phyloP scores from a whole-genome alignment of 345 rosid species.

The Noccaea caerulescens region DNA sequence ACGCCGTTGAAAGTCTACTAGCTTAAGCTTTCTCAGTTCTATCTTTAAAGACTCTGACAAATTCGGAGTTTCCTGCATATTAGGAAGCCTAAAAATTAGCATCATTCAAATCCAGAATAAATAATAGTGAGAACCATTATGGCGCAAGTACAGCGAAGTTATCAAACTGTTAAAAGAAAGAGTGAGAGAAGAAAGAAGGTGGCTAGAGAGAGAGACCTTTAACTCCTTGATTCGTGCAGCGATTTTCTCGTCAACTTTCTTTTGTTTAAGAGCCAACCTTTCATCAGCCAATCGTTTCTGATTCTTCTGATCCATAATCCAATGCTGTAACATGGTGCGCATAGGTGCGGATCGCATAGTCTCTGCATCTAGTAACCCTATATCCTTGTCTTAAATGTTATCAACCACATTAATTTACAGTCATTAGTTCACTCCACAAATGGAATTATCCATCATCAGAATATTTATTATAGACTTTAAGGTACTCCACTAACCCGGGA shows the following conservation, averaged over 20 bases:
- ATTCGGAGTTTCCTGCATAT: conserved; percentile 68
- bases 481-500: conserved; percentile 20
- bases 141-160: neutral
- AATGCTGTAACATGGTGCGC: conserved; percentile 80
- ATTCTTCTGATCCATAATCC: conserved; percentile 73
- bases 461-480: neutral
- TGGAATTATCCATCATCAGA: conserved; percentile 27
- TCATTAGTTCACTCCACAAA: conserved; percentile 34
- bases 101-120: neutral
- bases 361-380: conserved; percentile 42
- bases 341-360: conserved; percentile 58
- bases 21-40: conserved; percentile 87
- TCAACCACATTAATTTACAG: conserved; percentile 29
- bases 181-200: neutral
- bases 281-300: conserved; percentile 58
- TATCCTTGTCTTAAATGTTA: conserved; percentile 49
- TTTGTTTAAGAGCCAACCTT: conserved; percentile 65
- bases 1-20: conserved; percentile 76
- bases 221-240: conserved; percentile 59
- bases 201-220: conserved; percentile 54
- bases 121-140: neutral
- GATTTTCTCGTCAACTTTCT: conserved; percentile 66
- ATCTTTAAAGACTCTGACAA: conserved; percentile 85
- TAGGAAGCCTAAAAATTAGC: neutral
- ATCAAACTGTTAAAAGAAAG: conserved; percentile 19